phyloP scores from a whole-genome alignment of 176 grass and related monocot genomes.

The Oropetium thomaeum region DNA sequence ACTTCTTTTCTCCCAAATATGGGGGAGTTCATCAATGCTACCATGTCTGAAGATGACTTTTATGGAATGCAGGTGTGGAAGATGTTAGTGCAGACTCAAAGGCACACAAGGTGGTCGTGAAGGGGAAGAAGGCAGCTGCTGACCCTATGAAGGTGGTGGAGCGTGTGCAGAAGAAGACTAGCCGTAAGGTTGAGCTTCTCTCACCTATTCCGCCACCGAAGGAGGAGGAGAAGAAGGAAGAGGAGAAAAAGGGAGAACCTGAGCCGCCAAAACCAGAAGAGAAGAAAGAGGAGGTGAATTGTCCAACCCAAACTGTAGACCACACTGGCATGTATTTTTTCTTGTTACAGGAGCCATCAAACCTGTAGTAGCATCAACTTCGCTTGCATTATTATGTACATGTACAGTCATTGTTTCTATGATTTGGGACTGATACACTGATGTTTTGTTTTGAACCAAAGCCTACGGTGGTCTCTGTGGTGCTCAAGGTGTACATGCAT shows the following conservation, averaged over 20 bases:
- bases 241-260: slow-evolving; percentile 58
- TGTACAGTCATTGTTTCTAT: slow-evolving; percentile 9
- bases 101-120: slow-evolving; percentile 87
- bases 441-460: slow-evolving; percentile 22
- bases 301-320: neutral
- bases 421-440: slow-evolving; percentile 4
- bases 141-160: slow-evolving; percentile 95
- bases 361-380: neutral
- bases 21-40: neutral
- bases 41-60: neutral
- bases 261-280: slow-evolving; percentile 40
- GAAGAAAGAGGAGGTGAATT: slow-evolving; percentile 31
- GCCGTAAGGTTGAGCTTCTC: slow-evolving; percentile 91
- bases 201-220: slow-evolving; percentile 53
- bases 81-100: slow-evolving; percentile 70
- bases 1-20: neutral
- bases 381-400: neutral
- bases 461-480: slow-evolving; percentile 45
- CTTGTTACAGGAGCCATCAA: neutral
- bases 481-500: slow-evolving; percentile 83
- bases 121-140: slow-evolving; percentile 86
- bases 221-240: slow-evolving; percentile 63
- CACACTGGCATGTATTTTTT: neutral
- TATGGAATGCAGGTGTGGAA: slow-evolving; percentile 65
- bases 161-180: slow-evolving; percentile 91